Base-by-base conservation (phyloP, 768 basidiomycete species). In the Leccinum subgranulosum region DNA sequence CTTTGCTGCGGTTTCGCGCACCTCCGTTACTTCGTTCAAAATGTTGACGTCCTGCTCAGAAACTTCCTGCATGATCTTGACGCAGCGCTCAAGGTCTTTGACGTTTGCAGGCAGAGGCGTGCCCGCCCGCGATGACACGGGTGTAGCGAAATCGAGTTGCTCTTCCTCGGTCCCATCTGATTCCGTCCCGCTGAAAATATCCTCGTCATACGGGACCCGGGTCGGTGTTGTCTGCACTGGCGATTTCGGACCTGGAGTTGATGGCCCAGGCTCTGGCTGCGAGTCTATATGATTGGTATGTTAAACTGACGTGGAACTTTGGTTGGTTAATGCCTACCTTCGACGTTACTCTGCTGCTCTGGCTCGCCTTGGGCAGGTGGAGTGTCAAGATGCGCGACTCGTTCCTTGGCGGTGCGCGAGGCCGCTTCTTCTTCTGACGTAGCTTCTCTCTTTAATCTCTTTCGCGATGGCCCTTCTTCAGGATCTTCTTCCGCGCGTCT, bases 41-140 rank as follows among this genome's bases (percentile, higher is more conserved):
- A 66, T 39, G 3, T 7, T 41, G 3, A 56, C 31, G 27, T 73
- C 68, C 17, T 65, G 54, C 1, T 15, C 29, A 17, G 66, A 63
- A 28, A 72, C 62, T 11, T 63, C 54, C 34, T 43, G 60, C 66
- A 74, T 74, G 45, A 73, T 65, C 5, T 36, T 45, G 34, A 72
- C 69, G 23, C 61, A 63, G 9, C 62, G 66, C 7, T 61, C 19
- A 11, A 74, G 63, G 25, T 68, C 51, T 3, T 54, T 45, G 6
- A 62, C 52, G 8, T 61, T 61, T 19, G 68, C 58, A 1, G 53
- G 31, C 1, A 53, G 56, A 21, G 66, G 66, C 6, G 66, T 73
- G 21, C 61, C 60, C 3, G 58, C 34, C 3, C 67, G 60, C n/a
- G 64, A 66, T 11, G 67, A 73, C 15, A 66, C 8, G 7, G 66